These are phyloP conservation scores for Suillus placidus DNA, from an alignment of 768 basidiomycete genomes.

Conservation along the genomic window DNA sequence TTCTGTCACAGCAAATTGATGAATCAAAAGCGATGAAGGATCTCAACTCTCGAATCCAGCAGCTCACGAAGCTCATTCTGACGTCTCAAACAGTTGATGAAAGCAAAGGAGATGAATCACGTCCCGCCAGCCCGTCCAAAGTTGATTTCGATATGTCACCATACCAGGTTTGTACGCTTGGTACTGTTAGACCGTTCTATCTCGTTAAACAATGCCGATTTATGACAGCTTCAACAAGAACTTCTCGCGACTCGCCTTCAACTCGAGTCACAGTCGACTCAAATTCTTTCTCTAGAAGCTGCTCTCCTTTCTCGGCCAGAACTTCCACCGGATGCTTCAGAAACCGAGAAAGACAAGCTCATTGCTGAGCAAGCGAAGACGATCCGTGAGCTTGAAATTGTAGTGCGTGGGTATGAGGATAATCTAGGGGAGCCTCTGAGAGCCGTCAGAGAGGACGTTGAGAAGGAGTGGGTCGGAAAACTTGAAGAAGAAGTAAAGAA, in stretches of 20 bases:
- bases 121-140: constrained; percentile 83
- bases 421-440: constrained; percentile 70
- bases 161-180: constrained; percentile 58
- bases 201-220: neutral
- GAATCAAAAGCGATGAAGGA: constrained; percentile 86
- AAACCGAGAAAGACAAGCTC: constrained; percentile 72
- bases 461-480: constrained; percentile 68
- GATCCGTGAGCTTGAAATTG: constrained; percentile 77
- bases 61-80: constrained; percentile 80
- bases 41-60: constrained; percentile 76
- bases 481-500: constrained; percentile 59
- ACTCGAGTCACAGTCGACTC: constrained; percentile 77
- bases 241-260: constrained; percentile 77
- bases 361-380: constrained; percentile 74
- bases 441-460: constrained; percentile 70
- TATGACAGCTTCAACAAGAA: constrained; percentile 78
- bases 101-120: constrained; percentile 64
- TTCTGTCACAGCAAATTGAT: constrained; percentile 65
- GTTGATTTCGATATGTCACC: constrained; percentile 90
- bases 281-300: constrained; percentile 83
- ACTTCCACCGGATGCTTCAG: constrained; percentile 63
- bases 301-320: constrained; percentile 73
- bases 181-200: neutral
- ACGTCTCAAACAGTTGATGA: constrained; percentile 86
- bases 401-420: constrained; percentile 70